Base-by-base conservation (phyloP, 2,329 filamentous ascomycete genomes). In the Ophiocordyceps sinensis region DNA sequence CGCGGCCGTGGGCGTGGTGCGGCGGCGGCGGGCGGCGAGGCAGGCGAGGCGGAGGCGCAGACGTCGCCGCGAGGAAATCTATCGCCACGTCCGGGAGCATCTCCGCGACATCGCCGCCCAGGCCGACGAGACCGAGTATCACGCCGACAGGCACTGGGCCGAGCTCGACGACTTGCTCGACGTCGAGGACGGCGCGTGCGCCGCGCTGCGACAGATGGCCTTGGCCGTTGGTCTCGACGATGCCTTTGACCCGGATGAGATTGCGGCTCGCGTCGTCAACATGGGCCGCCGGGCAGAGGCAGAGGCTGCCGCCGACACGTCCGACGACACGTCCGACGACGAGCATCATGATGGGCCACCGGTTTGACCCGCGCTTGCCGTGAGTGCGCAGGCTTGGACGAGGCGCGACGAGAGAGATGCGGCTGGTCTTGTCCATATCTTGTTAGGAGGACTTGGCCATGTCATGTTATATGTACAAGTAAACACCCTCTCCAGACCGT, bases 31-130 rank as follows among this genome's bases (percentile, higher is more conserved):
- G n/a, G 15, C 13, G 32, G 3, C 1, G 32, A 5, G n/a, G n/a
- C 32, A 17, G n/a, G 17, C 9, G 3, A 14, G 30, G 30, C 15
- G 10, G 3, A 9, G 15, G 36, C 19, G 28, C 37, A 39, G 23
- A 13, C 40, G 36, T 0, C 44, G 47, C 13, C 44, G 50, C 10
- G 40, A 44, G 7, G 44, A 51, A 12, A 51, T 57, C 17, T 51
- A 55, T 21, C 44, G 51, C 12, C 50, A 51, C 17, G 45, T 57
- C 2, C 53, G 52, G 21, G 46, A 43, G 41, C 48, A 55, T 41
- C 47, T 60, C 29, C 49, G 47, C 13, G 26, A 15, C 36, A 34
- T 43, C 19, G 38, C 15, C 17, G 17, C 12, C 12, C 19, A 36
- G 28, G 44, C 37, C 26, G 21, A 26, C 19, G 49, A 49, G 44